Base-by-base conservation (phyloP, 495 filamentous ascomycete species). In the Tricharina praecox region DNA sequence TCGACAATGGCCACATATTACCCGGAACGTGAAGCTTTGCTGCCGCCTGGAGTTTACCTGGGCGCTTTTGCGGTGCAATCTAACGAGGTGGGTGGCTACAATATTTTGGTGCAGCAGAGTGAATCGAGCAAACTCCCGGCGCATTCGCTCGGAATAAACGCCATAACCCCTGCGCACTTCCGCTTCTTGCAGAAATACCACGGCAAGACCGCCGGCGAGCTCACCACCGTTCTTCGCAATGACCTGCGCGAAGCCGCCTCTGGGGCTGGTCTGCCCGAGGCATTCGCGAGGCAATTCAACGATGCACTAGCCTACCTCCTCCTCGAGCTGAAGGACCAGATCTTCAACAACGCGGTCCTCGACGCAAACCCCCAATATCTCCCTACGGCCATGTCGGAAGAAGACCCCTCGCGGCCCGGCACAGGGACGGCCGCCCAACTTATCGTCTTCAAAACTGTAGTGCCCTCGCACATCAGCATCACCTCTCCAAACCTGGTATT, bases 11-110 rank as follows among this genome's bases (percentile, higher is more conserved):
- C 40, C 13, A 18, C 21, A n/a, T 43, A 24, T 20, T 72, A 2
- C 66, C 79, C 19, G 18, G 25, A 46, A n/a, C 43, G 25, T 19
- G 43, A 46, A 34, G 43, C 43, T 2, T 34, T 46, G 8, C n/a
- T 34, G 2, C 19, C 26, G 10, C 43, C 43, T 25, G 83, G 81
- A 1, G 79, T 85, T 11, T 79, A 88, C 54, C 54, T 94, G 0
- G 77, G 77, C 33, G 73, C 79, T 34, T 94, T 88, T 51, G 75
- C 78, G 4, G 67, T 88, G 48, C 74, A 80, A 20, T 75, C 82
- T 2, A 70, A 75, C 4, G 63, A 81, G 3, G 65, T 63, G 15
- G 70, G 72, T 50, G 77, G 76, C 18, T 86, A 84, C 52, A 81
- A 92, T 50, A 66, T 94, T 35, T 66, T 90, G 26, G 81, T 82